Evolutionary conservation across 179 eudicot species (phyloP), one percentile per base, ranked within the genome.

Genomic region (Nepenthes alata): DNA sequence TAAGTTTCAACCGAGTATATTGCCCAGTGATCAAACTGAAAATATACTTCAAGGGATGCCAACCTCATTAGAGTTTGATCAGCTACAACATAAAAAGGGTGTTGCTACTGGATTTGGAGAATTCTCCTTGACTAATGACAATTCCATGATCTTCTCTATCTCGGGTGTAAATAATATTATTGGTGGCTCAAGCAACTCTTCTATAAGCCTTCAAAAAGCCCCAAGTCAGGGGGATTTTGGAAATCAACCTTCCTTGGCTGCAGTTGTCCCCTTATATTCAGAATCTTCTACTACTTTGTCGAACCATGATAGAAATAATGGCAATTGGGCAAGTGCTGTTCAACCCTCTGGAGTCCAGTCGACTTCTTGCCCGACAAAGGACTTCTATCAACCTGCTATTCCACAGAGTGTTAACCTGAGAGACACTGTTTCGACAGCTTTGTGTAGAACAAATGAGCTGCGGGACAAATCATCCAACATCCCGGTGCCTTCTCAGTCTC

Each of bases 41-140:
- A 71, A 63, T 61, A 75, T 83, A n/a, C 80, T 83, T 65, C 83
- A 78, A 58, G 86, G 88, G 60, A 71, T 77, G 76, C 80, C 85
- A 2, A 74, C 81, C 4, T 78, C 88, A n/a, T 62, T 79, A 10
- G 85, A 80, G 44, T 71, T 72, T 12, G 83, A 82, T 64, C 84
- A 77, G 14, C 70, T 79, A 36, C 79, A 77, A 47, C 75, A 57
- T 2, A 75, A 71, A 14, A 75, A 72, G 35, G 70, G 62, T 53
- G 47, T 54, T 12, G 63, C 59, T 5, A 65, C 58, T 0, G 62
- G 56, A 58, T 54, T 48, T 11, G 76, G 58, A 61, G 73, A 67
- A 6, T 53, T 63, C 47, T 64, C 75, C n/a, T 41, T 47, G 51
- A 47, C 59, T 55, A 61, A 14, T 57, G 48, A 63, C 35, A 56